Evolutionary conservation across 495 filamentous ascomycete species (phyloP), one percentile per base, ranked within the genome.

Genomic region (Penicillium coffeae): DNA sequence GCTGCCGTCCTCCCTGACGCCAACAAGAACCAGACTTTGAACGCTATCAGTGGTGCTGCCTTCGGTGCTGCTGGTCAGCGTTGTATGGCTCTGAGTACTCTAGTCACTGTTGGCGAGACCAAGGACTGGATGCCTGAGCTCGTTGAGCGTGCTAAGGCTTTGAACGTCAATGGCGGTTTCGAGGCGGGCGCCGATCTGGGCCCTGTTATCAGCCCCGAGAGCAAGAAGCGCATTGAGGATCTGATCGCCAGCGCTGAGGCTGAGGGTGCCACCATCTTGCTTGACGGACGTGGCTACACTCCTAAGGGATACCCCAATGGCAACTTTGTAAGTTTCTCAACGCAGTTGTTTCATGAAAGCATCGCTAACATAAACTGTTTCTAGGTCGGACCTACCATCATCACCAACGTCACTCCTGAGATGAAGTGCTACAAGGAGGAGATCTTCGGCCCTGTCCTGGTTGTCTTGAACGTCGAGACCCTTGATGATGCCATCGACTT

Each of bases 361-460:
- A 21, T 21, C 27, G 10, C 15, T 46, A 8, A 34, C 19, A 34
- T 13, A 30, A 30, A n/a, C n/a, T n/a, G n/a, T 21, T 12, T 38
- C 8, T 43, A 86, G 84, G 57, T 89, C 50, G 92, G 82, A 12
- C 93, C 93, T 13, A 99, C 93, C 9, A 88, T 99, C 65, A 95
- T 99, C 71, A 81, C 87, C 53, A 87, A 94, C 68, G 92, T 99
- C 21, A 95, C 86, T 43, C 81, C 88, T 0, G 73, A 87, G 44
- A 97, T 97, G 94, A 78, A 74, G 55, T 99, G 93, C 79, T 99
- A 99, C 78, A 83, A 70, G 45, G 87, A 96, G 64, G 93, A 99
- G 66, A 96, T 99, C 69, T 99, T 99, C 63, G 93, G 93, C 3
- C 93, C 93, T 2, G 93, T 99, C 21, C 62, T 70, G 21, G 55